These are phyloP conservation scores for Marasmius fiardii DNA, from an alignment of 1,284 basidiomycete genomes.

Conservation along the genomic window DNA sequence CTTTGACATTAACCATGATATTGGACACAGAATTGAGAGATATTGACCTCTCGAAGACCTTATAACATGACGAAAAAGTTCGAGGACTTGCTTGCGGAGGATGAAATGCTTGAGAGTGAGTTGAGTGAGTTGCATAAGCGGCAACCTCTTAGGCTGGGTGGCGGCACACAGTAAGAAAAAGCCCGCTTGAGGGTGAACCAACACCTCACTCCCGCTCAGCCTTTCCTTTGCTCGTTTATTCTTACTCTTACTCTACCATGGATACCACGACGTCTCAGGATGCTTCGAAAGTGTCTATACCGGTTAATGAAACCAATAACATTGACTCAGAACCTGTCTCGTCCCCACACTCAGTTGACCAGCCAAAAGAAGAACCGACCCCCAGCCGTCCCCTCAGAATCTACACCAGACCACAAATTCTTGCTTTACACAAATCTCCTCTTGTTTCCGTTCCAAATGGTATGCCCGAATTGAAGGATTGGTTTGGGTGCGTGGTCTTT, in stretches of 20 bases:
- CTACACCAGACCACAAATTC: constrained; percentile 66
- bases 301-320: constrained; percentile 31
- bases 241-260: not conserved
- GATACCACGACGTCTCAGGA: not conserved
- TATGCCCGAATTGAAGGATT: constrained; percentile 81
- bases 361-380: constrained; percentile 22
- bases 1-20: constrained; percentile 13
- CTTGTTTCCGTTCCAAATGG: constrained; percentile 65
- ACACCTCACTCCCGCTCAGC: not conserved
- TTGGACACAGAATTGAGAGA: constrained; percentile 1
- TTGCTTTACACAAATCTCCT: constrained; percentile 72
- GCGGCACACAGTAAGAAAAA: constrained; percentile 1
- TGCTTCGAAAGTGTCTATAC: constrained; percentile 11
- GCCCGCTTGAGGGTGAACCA: not conserved
- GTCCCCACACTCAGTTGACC: constrained; percentile 23
- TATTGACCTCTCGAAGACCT: constrained; percentile 62
- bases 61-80: constrained; percentile 62
- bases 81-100: constrained; percentile 55
- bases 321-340: constrained; percentile 33
- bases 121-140: constrained; percentile 36
- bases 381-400: constrained; percentile 45
- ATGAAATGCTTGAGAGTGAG: constrained; percentile 73
- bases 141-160: constrained; percentile 7
- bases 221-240: not conserved
- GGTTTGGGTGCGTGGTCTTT: constrained; percentile 73